These are phyloP conservation scores for Boechera stricta DNA, from an alignment of 345 rosid species.

Conservation along the genomic window DNA sequence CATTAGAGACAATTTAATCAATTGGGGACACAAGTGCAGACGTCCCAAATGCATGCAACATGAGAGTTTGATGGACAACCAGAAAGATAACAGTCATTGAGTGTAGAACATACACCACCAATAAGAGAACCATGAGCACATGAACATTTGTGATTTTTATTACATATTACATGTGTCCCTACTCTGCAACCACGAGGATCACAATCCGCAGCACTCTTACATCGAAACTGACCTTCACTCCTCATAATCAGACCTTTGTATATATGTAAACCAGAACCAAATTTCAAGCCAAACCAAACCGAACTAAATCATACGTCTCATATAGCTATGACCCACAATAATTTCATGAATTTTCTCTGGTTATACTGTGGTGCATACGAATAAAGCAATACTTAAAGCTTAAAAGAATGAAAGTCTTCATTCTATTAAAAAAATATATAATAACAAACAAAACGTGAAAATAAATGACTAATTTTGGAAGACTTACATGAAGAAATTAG, in stretches of 20 bases:
- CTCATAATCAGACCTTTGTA: slow-evolving; percentile 21
- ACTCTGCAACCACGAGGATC: slow-evolving; percentile 19
- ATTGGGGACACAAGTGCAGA: slow-evolving; percentile 3
- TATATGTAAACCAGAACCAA: not conserved
- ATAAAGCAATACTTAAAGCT: too few species aligned
- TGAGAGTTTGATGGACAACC: not conserved
- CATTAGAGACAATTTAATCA: not conserved
- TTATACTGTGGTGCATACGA: too few species aligned
- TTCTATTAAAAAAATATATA: too few species aligned
- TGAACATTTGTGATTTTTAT: not conserved
- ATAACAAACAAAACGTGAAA: too few species aligned
- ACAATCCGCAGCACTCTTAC: not conserved
- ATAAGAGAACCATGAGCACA: slow-evolving; percentile 13
- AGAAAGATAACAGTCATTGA: not conserved
- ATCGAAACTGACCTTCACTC: slow-evolving; percentile 10
- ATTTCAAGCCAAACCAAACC: not conserved
- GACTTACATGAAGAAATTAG: slow-evolving; percentile 9
- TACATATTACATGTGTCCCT: not conserved
- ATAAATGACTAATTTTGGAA: not conserved
- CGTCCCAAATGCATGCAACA: not conserved
- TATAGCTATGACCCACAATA: not conserved
- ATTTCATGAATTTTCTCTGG: too few species aligned
- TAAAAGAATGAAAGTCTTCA: too few species aligned
- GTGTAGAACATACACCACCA: not conserved
- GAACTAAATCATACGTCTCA: not conserved